A percentile compares a stretch with the other conserved stretches of the same genome.
These are phyloP conservation scores for Evernia prunastri DNA, from an alignment of 495 filamentous ascomycete genomes.

Conservation along the genomic window DNA sequence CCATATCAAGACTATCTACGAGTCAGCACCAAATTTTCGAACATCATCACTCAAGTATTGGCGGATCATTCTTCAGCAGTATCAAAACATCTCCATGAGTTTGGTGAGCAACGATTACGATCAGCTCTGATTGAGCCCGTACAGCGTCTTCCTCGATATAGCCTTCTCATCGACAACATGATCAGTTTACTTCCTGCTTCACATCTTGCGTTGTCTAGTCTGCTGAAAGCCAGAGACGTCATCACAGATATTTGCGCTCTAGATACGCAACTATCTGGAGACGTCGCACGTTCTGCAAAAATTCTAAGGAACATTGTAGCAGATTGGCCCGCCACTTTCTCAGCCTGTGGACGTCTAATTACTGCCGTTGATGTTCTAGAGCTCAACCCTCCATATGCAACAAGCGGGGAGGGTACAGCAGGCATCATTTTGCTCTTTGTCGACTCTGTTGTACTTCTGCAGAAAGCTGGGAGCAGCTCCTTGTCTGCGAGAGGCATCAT, in stretches of 20 bases:
- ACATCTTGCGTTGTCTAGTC: slow-evolving; percentile 69
- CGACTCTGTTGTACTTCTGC: slow-evolving; percentile 70
- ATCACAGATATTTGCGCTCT: slow-evolving; percentile 93
- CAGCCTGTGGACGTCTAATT: slow-evolving; percentile 73
- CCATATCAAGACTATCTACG: slow-evolving; percentile 88
- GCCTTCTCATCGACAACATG: slow-evolving; percentile 92
- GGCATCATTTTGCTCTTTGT: slow-evolving; percentile 80
- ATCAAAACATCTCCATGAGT: slow-evolving; percentile 67
- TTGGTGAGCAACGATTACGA: slow-evolving; percentile 83
- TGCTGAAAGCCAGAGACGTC: slow-evolving; percentile 82
- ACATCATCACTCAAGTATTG: slow-evolving; percentile 66
- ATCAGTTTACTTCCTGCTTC: slow-evolving; percentile 71
- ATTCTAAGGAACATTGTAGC: slow-evolving; percentile 68
- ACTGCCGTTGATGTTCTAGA: slow-evolving; percentile 77
- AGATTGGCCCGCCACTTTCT: slow-evolving; percentile 68
- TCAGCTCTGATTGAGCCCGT: slow-evolving; percentile 96
- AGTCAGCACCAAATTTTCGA: slow-evolving; percentile 74
- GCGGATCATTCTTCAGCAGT: slow-evolving; percentile 71
- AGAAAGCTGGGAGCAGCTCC: slow-evolving; percentile 53
- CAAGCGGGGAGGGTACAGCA: slow-evolving; percentile 37
- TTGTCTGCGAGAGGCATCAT: slow-evolving; percentile 71
- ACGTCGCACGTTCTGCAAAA: slow-evolving; percentile 62
- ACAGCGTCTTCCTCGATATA: slow-evolving; percentile 90
- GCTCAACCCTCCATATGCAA: slow-evolving; percentile 62
- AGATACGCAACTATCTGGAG: slow-evolving; percentile 56